Percentiles rank a stretch among this genome's conserved stretches.
Conservation (phyloP, 345 rosid genomes). For the Boechera divaricarpa region DNA sequence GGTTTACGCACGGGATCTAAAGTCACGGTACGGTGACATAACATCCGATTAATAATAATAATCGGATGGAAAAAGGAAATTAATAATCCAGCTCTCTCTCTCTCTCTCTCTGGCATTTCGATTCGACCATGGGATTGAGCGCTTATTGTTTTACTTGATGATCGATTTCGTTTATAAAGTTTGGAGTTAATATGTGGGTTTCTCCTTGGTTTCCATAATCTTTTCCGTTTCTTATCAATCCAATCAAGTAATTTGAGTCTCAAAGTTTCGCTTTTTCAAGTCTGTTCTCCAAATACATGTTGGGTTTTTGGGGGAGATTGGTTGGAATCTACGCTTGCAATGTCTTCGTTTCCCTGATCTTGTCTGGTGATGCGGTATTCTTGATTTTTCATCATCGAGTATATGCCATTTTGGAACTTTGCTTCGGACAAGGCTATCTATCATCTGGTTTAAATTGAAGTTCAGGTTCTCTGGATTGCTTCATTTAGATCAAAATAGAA, state of each 20-base stretch:
- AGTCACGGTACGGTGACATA: no score
- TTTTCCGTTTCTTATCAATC: constrained; percentile 1
- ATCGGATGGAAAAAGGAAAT: no score
- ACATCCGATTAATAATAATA: no score
- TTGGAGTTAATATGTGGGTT: not conserved
- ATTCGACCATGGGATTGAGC: not conserved
- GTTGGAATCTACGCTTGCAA: constrained; percentile 1
- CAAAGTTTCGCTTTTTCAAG: constrained; percentile 2
- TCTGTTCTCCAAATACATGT: not conserved
- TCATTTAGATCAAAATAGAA: constrained; percentile 47
- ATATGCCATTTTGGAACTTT: not conserved
- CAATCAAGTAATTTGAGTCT: not conserved
- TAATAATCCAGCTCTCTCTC: not conserved
- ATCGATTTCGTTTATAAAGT: not conserved
- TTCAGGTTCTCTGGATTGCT: not conserved
- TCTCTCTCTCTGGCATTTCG: not conserved
- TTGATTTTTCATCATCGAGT: not conserved
- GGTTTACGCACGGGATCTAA: no score
- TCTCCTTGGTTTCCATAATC: not conserved
- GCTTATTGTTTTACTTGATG: not conserved
- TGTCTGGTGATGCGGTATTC: not conserved
- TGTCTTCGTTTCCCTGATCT: constrained; percentile 6
- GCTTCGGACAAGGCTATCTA: not conserved
- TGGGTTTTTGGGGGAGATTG: constrained; percentile 10
- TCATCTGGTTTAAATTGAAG: constrained; percentile 18